Evolutionary conservation across 1,139 yeast genomes (phyloP).

Genomic region (Debaryomyces sp.): DNA sequence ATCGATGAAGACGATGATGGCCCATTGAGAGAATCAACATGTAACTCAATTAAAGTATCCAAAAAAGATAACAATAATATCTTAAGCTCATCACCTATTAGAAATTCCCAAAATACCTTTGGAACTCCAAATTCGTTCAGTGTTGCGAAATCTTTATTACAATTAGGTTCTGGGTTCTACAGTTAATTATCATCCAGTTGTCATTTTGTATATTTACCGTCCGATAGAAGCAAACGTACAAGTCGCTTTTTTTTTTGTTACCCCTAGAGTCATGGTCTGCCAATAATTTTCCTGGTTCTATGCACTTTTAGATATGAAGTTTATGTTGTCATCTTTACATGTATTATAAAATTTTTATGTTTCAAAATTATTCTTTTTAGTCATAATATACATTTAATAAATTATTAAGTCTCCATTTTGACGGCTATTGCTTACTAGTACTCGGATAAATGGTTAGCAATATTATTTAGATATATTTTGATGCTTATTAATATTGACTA

Average conservation of each 20-base stretch:
- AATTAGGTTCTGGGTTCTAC: conserved; percentile 35
- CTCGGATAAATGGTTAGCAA: neutral
- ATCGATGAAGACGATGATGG: conserved; percentile 38
- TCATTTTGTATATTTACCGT: neutral
- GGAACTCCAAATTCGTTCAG: conserved; percentile 56
- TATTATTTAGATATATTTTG: neutral
- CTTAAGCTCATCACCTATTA: conserved; percentile 36
- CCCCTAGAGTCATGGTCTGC: neutral
- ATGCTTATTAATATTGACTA: conserved; percentile 2
- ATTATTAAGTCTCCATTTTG: neutral
- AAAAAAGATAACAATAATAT: conserved; percentile 16
- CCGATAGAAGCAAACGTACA: neutral
- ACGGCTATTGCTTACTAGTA: neutral
- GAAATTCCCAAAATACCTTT: conserved; percentile 23
- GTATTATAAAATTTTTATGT: conserved; percentile 7
- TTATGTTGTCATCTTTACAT: conserved; percentile 8
- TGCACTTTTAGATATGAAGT: conserved; percentile 5
- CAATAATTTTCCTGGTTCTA: neutral
- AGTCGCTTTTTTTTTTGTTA: neutral
- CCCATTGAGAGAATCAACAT: conserved; percentile 5
- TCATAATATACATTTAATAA: neutral
- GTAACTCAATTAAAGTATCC: conserved; percentile 11
- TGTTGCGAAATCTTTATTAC: conserved; percentile 51
- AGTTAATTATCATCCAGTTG: conserved; percentile 1
- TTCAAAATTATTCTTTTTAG: neutral